Evolutionary conservation across 441 rosid species (phyloP).

Genomic region (Croton setiger): DNA sequence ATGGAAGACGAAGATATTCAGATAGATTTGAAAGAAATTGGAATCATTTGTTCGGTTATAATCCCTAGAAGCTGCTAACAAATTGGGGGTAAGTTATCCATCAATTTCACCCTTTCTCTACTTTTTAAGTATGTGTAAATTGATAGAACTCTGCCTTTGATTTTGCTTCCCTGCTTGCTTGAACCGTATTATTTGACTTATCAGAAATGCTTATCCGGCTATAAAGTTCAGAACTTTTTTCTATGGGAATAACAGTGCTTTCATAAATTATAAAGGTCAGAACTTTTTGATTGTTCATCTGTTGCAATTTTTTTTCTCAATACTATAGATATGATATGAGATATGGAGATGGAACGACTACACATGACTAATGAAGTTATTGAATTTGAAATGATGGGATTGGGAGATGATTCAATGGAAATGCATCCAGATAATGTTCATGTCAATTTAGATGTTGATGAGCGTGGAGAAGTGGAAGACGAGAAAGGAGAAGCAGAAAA

Average conservation of each 20-base stretch:
- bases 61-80: background rate
- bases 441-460: background rate
- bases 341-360: conserved; percentile 13
- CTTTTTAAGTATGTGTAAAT: background rate
- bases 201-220: background rate
- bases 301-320: no score
- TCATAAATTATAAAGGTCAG: no score
- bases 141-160: background rate
- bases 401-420: conserved; percentile 26
- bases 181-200: background rate
- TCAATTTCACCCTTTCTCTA: background rate
- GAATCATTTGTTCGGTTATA: no score
- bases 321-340: background rate
- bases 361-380: conserved; percentile 19
- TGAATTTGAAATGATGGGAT: conserved; percentile 27
- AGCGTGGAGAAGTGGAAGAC: background rate
- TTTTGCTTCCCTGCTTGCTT: background rate
- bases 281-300: background rate
- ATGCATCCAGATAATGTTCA: conserved; percentile 2
- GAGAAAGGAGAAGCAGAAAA: background rate
- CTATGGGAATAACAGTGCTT: no score
- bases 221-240: background rate
- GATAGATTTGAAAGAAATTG: no score
- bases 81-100: background rate
- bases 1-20: no score